phyloP scores from a whole-genome alignment of 257 asterid genomes.

The Solanum corneliomulleri region DNA sequence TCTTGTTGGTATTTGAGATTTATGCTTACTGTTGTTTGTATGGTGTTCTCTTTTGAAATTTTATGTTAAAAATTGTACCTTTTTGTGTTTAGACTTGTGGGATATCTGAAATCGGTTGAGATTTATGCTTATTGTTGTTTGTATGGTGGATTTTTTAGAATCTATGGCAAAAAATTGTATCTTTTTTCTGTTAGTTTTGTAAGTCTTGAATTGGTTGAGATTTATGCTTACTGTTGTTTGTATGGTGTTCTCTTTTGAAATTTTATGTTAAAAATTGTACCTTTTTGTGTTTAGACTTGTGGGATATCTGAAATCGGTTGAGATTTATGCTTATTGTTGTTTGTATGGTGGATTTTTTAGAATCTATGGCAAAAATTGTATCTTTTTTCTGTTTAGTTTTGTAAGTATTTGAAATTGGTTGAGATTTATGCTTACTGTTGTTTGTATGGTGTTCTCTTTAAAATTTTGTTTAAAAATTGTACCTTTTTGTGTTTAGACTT shows the following conservation, averaged over 20 bases:
- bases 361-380: neutral
- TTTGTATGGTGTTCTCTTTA: neutral
- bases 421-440: neutral
- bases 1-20: neutral
- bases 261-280: neutral
- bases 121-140: neutral
- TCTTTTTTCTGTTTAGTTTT: neutral
- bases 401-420: neutral
- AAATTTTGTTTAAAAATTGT: neutral
- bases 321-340: neutral
- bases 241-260: neutral
- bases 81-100: neutral
- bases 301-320: neutral
- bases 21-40: neutral
- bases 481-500: neutral
- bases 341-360: neutral
- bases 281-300: neutral
- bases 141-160: neutral
- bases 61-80: neutral
- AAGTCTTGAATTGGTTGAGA: neutral
- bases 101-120: neutral
- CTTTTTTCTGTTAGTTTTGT: neutral
- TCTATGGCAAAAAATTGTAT: neutral
- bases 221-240: neutral
- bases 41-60: neutral